Conservation (phyloP, 2,329 filamentous ascomycete species). For the Coniella vitis region DNA sequence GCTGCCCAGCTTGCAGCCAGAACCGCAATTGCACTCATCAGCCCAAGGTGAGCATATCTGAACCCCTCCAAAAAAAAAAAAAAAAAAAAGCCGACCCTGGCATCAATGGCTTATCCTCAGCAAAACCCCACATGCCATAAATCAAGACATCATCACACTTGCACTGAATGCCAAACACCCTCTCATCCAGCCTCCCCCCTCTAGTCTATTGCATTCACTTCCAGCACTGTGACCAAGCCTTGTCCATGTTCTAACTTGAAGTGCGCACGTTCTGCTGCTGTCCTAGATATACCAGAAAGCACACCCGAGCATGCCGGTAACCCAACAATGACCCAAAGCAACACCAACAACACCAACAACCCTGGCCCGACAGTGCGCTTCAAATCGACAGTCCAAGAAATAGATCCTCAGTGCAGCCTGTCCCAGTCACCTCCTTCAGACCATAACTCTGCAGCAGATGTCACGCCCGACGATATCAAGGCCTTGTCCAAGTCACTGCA, state of each 20-base stretch:
- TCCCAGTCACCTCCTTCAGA: slow-evolving; percentile 18
- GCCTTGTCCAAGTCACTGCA: slow-evolving; percentile 68
- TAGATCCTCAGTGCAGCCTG: slow-evolving; percentile 41
- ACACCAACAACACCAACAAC: slow-evolving; percentile 23
- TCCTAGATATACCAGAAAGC: background rate
- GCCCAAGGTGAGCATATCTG: slow-evolving; percentile 12
- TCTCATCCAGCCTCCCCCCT: background rate
- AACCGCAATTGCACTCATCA: background rate
- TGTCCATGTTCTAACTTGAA: background rate
- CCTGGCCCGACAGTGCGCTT: slow-evolving; percentile 58
- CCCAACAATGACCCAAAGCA: slow-evolving; percentile 20
- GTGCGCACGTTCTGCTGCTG: background rate
- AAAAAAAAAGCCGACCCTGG: slow-evolving; percentile 3
- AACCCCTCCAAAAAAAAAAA: slow-evolving; percentile 11
- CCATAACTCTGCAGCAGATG: slow-evolving; percentile 23
- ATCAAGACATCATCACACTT: background rate
- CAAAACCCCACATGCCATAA: slow-evolving; percentile 3
- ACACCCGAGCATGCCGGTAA: slow-evolving; percentile 14
- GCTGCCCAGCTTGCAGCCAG: slow-evolving; percentile 4
- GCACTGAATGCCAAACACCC: no score
- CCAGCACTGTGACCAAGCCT: background rate
- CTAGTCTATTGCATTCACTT: background rate
- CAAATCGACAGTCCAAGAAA: slow-evolving; percentile 64
- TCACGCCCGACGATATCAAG: slow-evolving; percentile 58
- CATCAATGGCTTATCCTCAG: slow-evolving; percentile 7